These are phyloP conservation scores for Salvia miltiorrhiza DNA, from an alignment of 257 asterid genomes.

Conservation along the genomic window DNA sequence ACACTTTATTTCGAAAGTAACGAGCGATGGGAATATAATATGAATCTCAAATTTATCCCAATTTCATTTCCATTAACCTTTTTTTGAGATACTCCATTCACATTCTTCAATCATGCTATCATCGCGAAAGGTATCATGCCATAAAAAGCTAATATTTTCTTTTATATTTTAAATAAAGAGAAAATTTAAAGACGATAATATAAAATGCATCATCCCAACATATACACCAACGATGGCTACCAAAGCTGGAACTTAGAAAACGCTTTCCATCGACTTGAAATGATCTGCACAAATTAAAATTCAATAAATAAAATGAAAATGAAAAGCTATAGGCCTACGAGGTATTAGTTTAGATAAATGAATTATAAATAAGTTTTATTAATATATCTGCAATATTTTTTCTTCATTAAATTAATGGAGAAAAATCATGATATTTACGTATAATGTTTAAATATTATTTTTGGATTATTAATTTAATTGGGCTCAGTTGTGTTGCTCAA, in stretches of 20 bases:
- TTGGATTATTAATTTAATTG: neutral
- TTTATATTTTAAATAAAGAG: neutral
- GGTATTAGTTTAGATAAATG: no score
- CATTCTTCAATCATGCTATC: neutral
- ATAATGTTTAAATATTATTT: neutral
- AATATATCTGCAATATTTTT: no score
- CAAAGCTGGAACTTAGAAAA: neutral
- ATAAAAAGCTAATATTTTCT: neutral
- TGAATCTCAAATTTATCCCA: neutral
- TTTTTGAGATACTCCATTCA: neutral
- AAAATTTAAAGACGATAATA: neutral
- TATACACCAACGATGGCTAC: neutral
- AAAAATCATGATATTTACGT: neutral
- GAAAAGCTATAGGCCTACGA: no score
- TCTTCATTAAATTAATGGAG: no score
- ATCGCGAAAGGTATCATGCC: neutral
- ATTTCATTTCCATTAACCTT: neutral
- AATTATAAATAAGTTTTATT: no score
- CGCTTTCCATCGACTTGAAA: neutral
- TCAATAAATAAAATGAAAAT: no score
- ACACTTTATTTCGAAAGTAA: no score
- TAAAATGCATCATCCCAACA: neutral
- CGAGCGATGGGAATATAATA: no score
- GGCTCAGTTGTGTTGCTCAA: neutral
- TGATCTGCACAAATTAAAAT: no score